Evolutionary conservation across 805 yeast species (phyloP), one percentile per base, ranked within the genome.

Genomic region (Wickerhamomyces xylosicus): DNA sequence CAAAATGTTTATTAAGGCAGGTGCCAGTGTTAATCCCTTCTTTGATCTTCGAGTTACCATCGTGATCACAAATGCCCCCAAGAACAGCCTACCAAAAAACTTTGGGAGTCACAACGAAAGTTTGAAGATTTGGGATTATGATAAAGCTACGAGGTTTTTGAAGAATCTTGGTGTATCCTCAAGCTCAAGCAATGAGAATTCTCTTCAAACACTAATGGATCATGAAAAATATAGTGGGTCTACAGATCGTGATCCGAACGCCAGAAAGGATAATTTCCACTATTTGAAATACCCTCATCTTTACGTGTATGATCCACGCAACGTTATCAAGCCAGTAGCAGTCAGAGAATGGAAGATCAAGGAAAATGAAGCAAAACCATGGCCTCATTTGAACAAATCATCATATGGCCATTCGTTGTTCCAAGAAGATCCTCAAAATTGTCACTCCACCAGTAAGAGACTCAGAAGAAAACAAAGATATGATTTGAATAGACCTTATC

Each of bases 221-320:
- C 46, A 87, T 85, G 53, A 98, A 92, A 54, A 85, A 85, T 52
- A 61, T 85, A 13, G 75, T 56, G 97, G 96, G 11, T 83, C 95
- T 1, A 72, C 81, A 29, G 97, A 89, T 57, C 73, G 95, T 47
- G 96, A 89, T 56, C 92, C 94, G 11, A 72, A 69, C 45, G 92
- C 94, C 2, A 77, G 72, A 47, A 67, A 95, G 41, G 95, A 85
- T 49, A 96, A 90, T 55, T 73, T 82, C 51, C 79, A 80, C 53
- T 84, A 84, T 56, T 85, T 92, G 58, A 78, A 77, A 37, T 77
- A 79, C 31, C 75, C 79, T 6, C 86, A 79, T 58, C 63, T 86
- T 20, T 78, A 81, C 47, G 79, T 86, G 31, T 90, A 81, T 61
- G 98, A 92, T 53, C 65, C 83, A 19, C 71, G 78, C 45, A 89